Percentiles rank a stretch among this genome's conserved stretches.
These are phyloP conservation scores for Anthracocystis setariae DNA, from an alignment of 1,284 basidiomycete genomes.

Conservation along the genomic window DNA sequence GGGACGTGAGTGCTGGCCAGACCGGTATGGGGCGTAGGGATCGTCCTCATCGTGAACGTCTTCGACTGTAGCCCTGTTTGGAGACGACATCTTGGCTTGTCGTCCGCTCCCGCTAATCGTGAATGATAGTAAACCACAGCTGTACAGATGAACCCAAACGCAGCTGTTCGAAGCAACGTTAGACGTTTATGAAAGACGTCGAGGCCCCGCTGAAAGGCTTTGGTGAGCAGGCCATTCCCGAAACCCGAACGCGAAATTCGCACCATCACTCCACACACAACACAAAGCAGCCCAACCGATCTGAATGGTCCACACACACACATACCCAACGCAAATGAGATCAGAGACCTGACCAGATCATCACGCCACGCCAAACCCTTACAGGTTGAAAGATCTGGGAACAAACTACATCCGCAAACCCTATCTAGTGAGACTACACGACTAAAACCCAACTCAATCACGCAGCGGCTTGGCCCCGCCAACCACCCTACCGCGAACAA, in stretches of 20 bases:
- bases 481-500: slow-evolving; percentile 81
- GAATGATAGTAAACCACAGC: background rate
- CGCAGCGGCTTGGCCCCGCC: slow-evolving; percentile 72
- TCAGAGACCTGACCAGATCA: too few species aligned
- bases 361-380: too few species aligned
- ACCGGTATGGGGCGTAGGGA: slow-evolving; percentile 40
- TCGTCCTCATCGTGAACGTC: slow-evolving; percentile 41
- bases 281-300: too few species aligned
- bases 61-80: slow-evolving; percentile 40
- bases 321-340: too few species aligned
- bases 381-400: too few species aligned
- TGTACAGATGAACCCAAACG: too few species aligned
- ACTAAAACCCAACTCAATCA: too few species aligned
- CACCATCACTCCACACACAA: background rate
- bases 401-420: background rate
- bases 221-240: slow-evolving; percentile 5
- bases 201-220: too few species aligned
- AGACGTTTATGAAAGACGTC: too few species aligned
- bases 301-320: too few species aligned
- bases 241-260: background rate
- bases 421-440: background rate
- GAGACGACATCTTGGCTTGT: slow-evolving; percentile 26
- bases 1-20: slow-evolving; percentile 6
- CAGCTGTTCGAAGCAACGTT: too few species aligned
- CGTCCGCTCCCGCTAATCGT: background rate